These are phyloP conservation scores for Themeda triandra DNA, from an alignment of 176 grass and related monocot species.

Conservation along the genomic window DNA sequence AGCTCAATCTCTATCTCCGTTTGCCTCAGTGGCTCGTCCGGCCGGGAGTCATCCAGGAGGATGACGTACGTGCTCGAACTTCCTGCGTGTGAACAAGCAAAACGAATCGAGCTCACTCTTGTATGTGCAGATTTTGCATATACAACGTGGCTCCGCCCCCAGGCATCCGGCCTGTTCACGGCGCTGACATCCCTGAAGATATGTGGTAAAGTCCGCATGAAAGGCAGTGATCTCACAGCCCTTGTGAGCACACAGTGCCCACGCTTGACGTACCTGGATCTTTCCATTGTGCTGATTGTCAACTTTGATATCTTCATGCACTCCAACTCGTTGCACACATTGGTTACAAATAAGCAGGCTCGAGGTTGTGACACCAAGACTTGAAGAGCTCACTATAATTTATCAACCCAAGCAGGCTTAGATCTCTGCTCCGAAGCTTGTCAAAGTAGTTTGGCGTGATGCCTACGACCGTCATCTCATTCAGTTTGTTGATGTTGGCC, in stretches of 20 bases:
- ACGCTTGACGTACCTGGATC: neutral
- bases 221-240: neutral
- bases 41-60: no score
- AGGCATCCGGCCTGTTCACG: neutral
- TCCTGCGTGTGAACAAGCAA: neutral
- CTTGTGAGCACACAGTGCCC: neutral
- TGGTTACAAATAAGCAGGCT: neutral
- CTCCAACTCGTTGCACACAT: neutral
- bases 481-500: no score
- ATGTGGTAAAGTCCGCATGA: neutral
- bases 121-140: no score
- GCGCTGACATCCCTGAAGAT: neutral
- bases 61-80: no score
- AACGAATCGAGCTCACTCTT: neutral
- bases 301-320: neutral
- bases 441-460: no score
- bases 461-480: no score
- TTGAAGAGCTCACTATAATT: neutral
- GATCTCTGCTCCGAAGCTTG: no score
- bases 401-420: no score
- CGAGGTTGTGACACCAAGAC: neutral
- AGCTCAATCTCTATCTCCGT: no score
- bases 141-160: neutral
- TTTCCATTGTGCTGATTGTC: fast-evolving
- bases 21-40: no score